Conservation (phyloP, 2,329 filamentous ascomycete species). For the Paraphaeosphaeria minitans region DNA sequence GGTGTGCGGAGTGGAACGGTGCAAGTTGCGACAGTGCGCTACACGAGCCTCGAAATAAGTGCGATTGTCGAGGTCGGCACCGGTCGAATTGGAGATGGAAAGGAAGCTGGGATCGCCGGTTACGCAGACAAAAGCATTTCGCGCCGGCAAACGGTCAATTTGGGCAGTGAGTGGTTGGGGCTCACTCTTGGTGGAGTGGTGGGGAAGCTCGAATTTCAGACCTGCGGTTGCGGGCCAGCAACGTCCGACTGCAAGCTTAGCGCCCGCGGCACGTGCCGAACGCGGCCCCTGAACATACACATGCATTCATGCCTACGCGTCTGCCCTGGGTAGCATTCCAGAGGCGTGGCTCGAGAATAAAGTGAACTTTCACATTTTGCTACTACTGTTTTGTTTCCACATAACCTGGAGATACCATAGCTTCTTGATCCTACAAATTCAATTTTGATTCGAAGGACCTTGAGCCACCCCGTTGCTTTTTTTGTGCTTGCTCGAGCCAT, state of each 20-base stretch:
- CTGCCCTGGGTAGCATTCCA: no score
- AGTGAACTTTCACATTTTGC: no score
- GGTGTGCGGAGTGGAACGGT: slow-evolving; percentile 15
- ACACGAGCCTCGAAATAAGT: neutral
- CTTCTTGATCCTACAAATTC: no score
- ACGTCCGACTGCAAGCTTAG: slow-evolving; percentile 18
- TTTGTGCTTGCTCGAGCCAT: neutral
- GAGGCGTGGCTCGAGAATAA: no score
- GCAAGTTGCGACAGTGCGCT: slow-evolving; percentile 5
- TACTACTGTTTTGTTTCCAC: no score
- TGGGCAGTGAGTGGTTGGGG: neutral
- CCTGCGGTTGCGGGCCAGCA: slow-evolving; percentile 18
- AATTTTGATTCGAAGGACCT: neutral
- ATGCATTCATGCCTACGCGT: neutral
- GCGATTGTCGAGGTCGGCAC: slow-evolving; percentile 7
- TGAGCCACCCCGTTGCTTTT: neutral
- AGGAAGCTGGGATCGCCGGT: neutral
- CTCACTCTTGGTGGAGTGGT: slow-evolving; percentile 14
- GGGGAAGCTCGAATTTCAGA: slow-evolving; percentile 42
- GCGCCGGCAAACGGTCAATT: neutral
- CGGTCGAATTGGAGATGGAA: neutral
- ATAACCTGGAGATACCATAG: no score
- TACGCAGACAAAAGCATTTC: slow-evolving; percentile 8
- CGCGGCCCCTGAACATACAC: neutral
- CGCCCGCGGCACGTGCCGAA: slow-evolving; percentile 22